Evolutionary conservation across 441 rosid species (phyloP).

Genomic region (Corymbia citriodora): DNA sequence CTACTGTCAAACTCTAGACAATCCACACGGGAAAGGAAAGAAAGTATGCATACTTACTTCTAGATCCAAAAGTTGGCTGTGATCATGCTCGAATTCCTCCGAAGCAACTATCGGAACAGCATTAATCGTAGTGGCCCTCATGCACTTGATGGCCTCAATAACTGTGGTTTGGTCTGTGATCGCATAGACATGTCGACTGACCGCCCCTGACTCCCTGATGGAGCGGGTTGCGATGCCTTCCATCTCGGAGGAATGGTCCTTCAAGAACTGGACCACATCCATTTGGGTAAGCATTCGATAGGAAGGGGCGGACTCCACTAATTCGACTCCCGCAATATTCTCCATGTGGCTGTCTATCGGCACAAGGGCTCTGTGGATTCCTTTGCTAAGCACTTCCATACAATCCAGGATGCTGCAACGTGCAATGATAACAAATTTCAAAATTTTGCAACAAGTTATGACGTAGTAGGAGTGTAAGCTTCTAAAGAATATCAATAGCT

Average conservation of each 20-base stretch:
- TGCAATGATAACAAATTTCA: not conserved
- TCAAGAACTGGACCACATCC: slow-evolving; percentile 63
- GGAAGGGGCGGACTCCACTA: slow-evolving; percentile 56
- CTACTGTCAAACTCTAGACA: not conserved
- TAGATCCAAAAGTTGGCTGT: slow-evolving; percentile 35
- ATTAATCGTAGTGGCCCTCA: slow-evolving; percentile 56
- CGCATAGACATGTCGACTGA: slow-evolving; percentile 50
- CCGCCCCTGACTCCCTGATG: slow-evolving; percentile 32
- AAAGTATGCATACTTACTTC: slow-evolving; percentile 24
- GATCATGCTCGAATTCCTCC: slow-evolving; percentile 34
- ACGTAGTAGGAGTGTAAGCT: not conserved
- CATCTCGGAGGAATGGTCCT: slow-evolving; percentile 29
- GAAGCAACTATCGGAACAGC: slow-evolving; percentile 77
- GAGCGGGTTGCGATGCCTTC: slow-evolving; percentile 22
- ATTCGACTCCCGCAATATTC: slow-evolving; percentile 52
- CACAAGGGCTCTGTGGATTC: slow-evolving; percentile 77
- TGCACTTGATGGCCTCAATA: slow-evolving; percentile 47
- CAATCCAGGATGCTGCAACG: slow-evolving; percentile 55
- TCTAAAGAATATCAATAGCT: not conserved
- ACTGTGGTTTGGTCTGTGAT: slow-evolving; percentile 43
- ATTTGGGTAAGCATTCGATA: slow-evolving; percentile 75
- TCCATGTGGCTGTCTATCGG: slow-evolving; percentile 49
- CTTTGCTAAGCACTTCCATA: slow-evolving; percentile 86
- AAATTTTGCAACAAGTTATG: not conserved
- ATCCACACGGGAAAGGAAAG: not conserved